Evolutionary conservation across 2,329 filamentous ascomycete genomes (phyloP), one percentile per base, ranked within the genome.

Genomic region (Neofusicoccum umdonicola): DNA sequence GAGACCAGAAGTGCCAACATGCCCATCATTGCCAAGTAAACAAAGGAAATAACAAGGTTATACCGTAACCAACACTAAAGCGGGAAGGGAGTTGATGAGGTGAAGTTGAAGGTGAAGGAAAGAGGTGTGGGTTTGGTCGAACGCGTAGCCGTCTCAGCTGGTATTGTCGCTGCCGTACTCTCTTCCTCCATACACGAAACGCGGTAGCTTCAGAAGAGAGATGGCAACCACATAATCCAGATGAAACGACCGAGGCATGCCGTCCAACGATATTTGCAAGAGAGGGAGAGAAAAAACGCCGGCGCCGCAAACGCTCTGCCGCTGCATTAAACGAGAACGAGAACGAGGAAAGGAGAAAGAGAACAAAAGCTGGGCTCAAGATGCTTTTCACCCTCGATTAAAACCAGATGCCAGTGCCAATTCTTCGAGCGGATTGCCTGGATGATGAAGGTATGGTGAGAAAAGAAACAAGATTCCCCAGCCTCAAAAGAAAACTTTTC

Each of bases 21-120:
- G 56, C 56, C 56, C 56, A 47, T 60, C 56, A 60, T 60, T 60
- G 56, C 56, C 42, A 51, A 60, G 44, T 51, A 27, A 45, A 60
- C 56, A 60, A 47, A 60, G 41, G 42, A 47, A 44, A 60, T 12
- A 37, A 11, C 9, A 52, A 22, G 13, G 11, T 31, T 12, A 31
- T 37, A 34, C 56, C 56, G 58, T 62, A 51, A 37, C 47, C 45
- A 50, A 52, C 34, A 5, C n/a, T 31, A 9, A 42, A 62, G 12
- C 12, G 34, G 17, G 19, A 57, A 15, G 17, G 34, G 42, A 15
- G 9, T 22, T 22, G 22, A 22, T 22, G 22, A 22, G 22, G 22
- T 22, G 22, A 35, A 44, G 39, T 9, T 17, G 37, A 58, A 31
- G 19, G 27, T 22, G 27, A 27, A 37, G 13, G 45, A 17, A n/a